These are phyloP conservation scores for Drechmeria coniospora DNA, from an alignment of 2,329 filamentous ascomycete genomes.

Conservation along the genomic window DNA sequence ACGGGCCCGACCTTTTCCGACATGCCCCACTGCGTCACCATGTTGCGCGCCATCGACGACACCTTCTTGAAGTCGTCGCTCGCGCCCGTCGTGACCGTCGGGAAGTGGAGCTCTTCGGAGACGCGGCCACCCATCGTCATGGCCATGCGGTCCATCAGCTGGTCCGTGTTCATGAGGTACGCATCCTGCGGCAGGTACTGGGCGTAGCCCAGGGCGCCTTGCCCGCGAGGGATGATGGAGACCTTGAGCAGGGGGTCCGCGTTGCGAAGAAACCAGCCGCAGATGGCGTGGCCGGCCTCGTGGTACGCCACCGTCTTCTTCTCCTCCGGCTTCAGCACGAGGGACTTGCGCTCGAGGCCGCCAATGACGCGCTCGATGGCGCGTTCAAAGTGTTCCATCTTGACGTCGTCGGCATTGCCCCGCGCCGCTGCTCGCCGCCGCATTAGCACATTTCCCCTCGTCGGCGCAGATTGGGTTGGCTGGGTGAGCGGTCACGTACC, in stretches of 20 bases:
- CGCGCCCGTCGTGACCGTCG: slow-evolving; percentile 87
- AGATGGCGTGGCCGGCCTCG: slow-evolving; percentile 95
- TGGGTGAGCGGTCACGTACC: slow-evolving; percentile 45
- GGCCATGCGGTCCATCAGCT: slow-evolving; percentile 98
- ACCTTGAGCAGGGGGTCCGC: slow-evolving; percentile 98
- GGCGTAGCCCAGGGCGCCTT: slow-evolving; percentile 86
- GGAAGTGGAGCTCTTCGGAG: slow-evolving; percentile 91
- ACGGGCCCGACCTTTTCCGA: slow-evolving; percentile 84
- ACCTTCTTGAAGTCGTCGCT: slow-evolving; percentile 98
- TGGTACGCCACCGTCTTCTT: slow-evolving; percentile 96
- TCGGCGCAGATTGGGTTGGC: too few species aligned
- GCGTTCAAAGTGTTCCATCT: slow-evolving; percentile 87
- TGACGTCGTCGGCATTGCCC: slow-evolving; percentile 61
- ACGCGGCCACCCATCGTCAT: slow-evolving; percentile 96
- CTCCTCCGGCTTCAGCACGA: slow-evolving; percentile 84
- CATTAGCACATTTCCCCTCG: slow-evolving; percentile 15
- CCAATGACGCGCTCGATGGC: slow-evolving; percentile 96
- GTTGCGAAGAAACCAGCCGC: slow-evolving; percentile 92
- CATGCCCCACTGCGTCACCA: slow-evolving; percentile 99
- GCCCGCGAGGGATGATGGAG: slow-evolving; percentile 91
- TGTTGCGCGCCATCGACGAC: slow-evolving; percentile 83
- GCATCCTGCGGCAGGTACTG: slow-evolving; percentile 93
- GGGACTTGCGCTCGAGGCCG: slow-evolving; percentile 90
- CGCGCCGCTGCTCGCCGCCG: slow-evolving; percentile 51
- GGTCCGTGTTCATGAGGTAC: slow-evolving; percentile 88